Conservation (phyloP, 192 early-diverging fungal genomes). For the Coemansia sp. region DNA sequence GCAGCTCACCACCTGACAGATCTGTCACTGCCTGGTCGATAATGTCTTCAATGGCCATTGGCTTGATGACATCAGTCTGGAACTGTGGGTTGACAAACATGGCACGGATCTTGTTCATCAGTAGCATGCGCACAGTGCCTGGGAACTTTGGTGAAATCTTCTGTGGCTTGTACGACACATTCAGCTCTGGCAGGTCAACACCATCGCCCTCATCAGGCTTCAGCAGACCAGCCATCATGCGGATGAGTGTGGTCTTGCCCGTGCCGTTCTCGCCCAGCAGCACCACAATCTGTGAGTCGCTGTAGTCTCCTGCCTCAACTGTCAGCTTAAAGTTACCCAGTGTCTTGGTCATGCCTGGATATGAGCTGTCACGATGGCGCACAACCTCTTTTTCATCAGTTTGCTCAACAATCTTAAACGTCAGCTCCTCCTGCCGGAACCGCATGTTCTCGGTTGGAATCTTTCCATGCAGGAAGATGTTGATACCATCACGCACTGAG, state of each 20-base stretch:
- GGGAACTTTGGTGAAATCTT: conserved; percentile 95
- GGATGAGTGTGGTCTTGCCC: conserved; percentile 96
- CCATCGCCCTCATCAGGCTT: conserved; percentile 73
- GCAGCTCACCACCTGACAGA: conserved; percentile 98
- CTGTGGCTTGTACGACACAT: conserved; percentile 96
- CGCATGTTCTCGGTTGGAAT: conserved; percentile 98
- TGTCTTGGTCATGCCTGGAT: conserved; percentile 87
- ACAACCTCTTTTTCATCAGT: conserved; percentile 67
- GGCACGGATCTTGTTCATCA: conserved; percentile 82
- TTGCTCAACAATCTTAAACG: conserved; percentile 90
- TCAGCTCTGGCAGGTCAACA: conserved; percentile 76
- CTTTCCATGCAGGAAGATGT: conserved; percentile 95
- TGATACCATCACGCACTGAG: conserved; percentile 97
- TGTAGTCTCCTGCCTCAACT: conserved; percentile 81
- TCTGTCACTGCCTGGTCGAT: conserved; percentile 84
- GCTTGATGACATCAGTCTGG: conserved; percentile 95
- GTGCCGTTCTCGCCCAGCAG: conserved; percentile 99
- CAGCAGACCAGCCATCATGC: conserved; percentile 82
- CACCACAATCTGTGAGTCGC: conserved; percentile 96
- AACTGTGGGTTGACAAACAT: conserved; percentile 91
- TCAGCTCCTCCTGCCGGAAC: conserved; percentile 93
- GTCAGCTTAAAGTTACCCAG: conserved; percentile 80
- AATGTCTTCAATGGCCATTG: conserved; percentile 87
- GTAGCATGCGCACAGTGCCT: conserved; percentile 89
- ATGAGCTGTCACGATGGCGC: conserved; percentile 74